Percentiles rank a stretch among this genome's conserved stretches.
Evolutionary conservation across 177 flowering plant genomes (phyloP).

Genomic region (Telopea speciosissima): DNA sequence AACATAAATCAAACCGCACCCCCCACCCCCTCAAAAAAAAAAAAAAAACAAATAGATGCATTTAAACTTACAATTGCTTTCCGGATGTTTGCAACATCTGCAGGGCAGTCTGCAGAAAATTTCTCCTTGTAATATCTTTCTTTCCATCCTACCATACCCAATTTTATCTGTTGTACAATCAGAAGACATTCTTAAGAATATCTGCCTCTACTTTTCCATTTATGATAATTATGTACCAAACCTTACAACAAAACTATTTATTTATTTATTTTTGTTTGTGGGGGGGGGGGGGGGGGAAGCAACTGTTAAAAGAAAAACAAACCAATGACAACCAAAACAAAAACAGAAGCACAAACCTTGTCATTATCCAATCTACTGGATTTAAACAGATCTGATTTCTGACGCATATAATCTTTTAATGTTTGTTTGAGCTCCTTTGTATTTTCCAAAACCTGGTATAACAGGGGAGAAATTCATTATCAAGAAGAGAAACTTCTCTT

Average conservation of each 20-base stretch:
- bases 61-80: constrained; percentile 27
- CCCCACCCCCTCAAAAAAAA: no score
- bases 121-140: constrained; percentile 42
- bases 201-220: no score
- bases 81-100: constrained; percentile 26
- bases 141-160: constrained; percentile 33
- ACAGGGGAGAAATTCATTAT: background rate
- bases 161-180: constrained; percentile 25
- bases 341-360: constrained; percentile 25
- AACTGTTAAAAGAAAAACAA: background rate
- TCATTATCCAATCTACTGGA: constrained; percentile 19
- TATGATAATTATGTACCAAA: background rate
- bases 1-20: background rate
- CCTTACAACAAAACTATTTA: background rate
- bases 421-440: constrained; percentile 30
- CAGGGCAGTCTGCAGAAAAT: constrained; percentile 22
- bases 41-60: background rate
- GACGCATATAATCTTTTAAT: constrained; percentile 19
- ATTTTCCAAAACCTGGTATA: constrained; percentile 25
- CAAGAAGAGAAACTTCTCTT: no score
- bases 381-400: constrained; percentile 29
- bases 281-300: no score
- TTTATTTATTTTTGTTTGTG: no score
- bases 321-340: background rate
- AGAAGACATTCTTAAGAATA: background rate